A percentile compares a stretch with the other conserved stretches of the same genome.
Evolutionary conservation across 164 flowering plant species (phyloP).

Genomic region (Vitis rotundifolia): DNA sequence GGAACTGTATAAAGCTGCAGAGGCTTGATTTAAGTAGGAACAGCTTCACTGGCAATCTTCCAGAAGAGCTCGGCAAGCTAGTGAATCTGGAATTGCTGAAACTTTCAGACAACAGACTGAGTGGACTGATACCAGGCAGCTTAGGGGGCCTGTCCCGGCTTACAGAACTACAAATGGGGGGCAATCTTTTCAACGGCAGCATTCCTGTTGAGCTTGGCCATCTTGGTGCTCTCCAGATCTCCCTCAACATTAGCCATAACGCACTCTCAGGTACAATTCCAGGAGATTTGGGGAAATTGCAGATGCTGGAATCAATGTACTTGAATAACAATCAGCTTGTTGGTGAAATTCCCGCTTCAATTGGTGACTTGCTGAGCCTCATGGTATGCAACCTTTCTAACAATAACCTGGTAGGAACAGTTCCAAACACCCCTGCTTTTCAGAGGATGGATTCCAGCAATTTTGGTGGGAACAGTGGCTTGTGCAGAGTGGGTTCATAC

Average conservation of each 20-base stretch:
- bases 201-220: slow-evolving; percentile 49
- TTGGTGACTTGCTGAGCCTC: slow-evolving; percentile 49
- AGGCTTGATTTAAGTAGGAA: slow-evolving; percentile 62
- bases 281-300: slow-evolving; percentile 39
- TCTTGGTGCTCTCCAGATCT: slow-evolving; percentile 46
- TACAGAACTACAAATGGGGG: slow-evolving; percentile 62
- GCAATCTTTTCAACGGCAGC: slow-evolving; percentile 44
- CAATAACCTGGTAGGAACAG: slow-evolving; percentile 43
- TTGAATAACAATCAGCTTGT: slow-evolving; percentile 50
- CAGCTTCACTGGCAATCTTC: slow-evolving; percentile 38
- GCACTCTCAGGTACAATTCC: slow-evolving; percentile 49
- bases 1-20: slow-evolving; percentile 46
- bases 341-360: slow-evolving; percentile 48
- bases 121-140: slow-evolving; percentile 40
- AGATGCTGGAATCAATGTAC: slow-evolving; percentile 48
- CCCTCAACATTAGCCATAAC: slow-evolving; percentile 48
- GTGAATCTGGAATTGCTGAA: slow-evolving; percentile 48
- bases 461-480: slow-evolving; percentile 48
- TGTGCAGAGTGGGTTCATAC: slow-evolving; percentile 31
- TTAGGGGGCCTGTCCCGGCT: slow-evolving; percentile 42
- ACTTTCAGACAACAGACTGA: slow-evolving; percentile 48
- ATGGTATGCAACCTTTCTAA: slow-evolving; percentile 54
- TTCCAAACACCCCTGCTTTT: slow-evolving; percentile 49
- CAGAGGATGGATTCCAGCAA: slow-evolving; percentile 50
- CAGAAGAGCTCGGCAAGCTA: slow-evolving; percentile 44